Evolutionary conservation across 257 asterid genomes (phyloP).

Genomic region (Gentiana dahurica): DNA sequence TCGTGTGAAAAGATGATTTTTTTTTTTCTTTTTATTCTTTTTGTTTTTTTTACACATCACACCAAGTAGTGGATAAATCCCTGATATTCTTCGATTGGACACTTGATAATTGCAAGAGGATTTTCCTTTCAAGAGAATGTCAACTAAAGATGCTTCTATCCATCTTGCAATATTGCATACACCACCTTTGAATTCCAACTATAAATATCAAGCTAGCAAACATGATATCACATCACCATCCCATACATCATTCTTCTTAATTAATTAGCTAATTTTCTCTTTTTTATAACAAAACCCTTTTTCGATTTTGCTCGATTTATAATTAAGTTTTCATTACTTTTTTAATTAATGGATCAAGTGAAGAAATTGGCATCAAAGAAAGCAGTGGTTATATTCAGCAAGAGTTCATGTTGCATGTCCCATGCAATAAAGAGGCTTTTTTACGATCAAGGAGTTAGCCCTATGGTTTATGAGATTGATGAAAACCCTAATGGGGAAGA

Average conservation of each 20-base stretch:
- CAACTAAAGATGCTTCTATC: no score
- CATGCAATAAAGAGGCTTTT: constrained; percentile 26
- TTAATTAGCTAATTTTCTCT: neutral
- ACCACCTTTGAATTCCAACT: constrained; percentile 4
- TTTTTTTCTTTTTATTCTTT: no score
- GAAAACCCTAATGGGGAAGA: constrained; percentile 8
- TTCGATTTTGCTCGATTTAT: neutral
- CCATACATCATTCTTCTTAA: neutral
- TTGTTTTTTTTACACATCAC: no score
- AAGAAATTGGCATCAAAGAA: constrained; percentile 16
- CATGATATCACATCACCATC: constrained; percentile 6
- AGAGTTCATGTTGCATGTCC: constrained; percentile 24
- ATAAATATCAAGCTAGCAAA: constrained; percentile 11
- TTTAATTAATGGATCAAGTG: constrained; percentile 9
- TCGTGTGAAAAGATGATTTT: no score
- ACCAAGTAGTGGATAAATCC: no score
- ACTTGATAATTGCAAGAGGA: no score
- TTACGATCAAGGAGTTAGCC: constrained; percentile 19
- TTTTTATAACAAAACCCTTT: neutral
- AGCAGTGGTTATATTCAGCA: constrained; percentile 27
- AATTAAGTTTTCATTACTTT: neutral
- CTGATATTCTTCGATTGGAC: no score
- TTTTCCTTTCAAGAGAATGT: no score
- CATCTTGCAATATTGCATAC: neutral
- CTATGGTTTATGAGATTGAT: constrained; percentile 21